Evolutionary conservation across 371 early-diverging fungal genomes (phyloP).

Genomic region (Mucor racemosus): DNA sequence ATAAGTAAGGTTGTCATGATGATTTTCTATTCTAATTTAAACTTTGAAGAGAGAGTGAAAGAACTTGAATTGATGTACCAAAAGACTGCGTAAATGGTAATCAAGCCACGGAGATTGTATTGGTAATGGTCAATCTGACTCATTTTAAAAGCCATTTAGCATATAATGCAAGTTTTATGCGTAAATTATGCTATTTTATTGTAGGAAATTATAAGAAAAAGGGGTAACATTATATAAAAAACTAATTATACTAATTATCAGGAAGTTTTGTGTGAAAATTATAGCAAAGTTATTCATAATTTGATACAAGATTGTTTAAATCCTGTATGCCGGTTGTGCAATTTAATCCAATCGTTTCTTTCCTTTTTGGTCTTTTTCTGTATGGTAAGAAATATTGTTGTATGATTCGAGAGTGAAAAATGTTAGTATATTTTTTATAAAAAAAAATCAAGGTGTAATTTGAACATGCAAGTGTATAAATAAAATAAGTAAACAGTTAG

Average conservation of each 20-base stretch:
- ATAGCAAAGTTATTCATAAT: not conserved
- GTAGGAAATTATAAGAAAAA: not conserved
- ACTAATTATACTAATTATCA: not conserved
- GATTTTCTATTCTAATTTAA: not conserved
- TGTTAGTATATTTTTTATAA: not conserved
- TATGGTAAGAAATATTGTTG: not conserved
- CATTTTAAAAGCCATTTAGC: slow-evolving; percentile 2
- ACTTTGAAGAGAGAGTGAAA: slow-evolving; percentile 2
- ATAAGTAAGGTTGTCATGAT: slow-evolving; percentile 84
- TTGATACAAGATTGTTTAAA: not conserved
- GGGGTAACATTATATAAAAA: not conserved
- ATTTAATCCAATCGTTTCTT: not conserved
- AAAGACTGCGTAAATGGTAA: slow-evolving; percentile 4
- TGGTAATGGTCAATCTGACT: slow-evolving; percentile 18
- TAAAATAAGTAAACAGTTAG: too few relatives aligned
- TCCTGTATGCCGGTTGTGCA: slow-evolving; percentile 1
- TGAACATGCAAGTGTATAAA: too few relatives aligned
- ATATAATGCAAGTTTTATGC: not conserved
- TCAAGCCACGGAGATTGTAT: slow-evolving; percentile 11
- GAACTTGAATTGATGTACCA: not conserved
- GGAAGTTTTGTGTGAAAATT: not conserved
- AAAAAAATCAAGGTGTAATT: not conserved
- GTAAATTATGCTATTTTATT: not conserved
- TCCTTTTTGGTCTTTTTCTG: not conserved
- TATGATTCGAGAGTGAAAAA: not conserved